Base-by-base conservation (phyloP, 768 basidiomycete genomes). In the Termitomyces sp. region DNA sequence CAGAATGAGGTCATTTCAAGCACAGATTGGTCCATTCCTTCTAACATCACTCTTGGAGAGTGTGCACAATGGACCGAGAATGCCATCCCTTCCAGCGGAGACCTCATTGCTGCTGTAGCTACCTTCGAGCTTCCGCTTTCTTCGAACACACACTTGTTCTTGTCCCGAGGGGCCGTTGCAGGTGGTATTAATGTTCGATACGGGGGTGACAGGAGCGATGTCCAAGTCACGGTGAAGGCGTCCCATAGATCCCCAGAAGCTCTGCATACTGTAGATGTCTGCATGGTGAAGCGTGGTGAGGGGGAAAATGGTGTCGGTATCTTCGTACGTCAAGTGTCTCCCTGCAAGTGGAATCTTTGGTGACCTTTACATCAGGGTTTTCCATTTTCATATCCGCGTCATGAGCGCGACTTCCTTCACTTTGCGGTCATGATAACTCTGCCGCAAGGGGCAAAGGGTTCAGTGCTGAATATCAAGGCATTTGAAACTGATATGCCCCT, bases 401-500 rank as follows among this genome's bases (percentile, higher is more conserved):
- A 13, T 4, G 20, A 43, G 45, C 50, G 57, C 61, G 35, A 58
- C 24, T 13, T 50, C 22, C 53, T 71, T 14, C 50, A 45, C 9
- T 68, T 69, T 54, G 56, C 63, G 26, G 62, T 70, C 16, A 69
- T 66, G 0, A 57, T 71, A 9, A 52, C 61, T 35, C 66, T 73
- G 35, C 70, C 71, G 2, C 55, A 63, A 16, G 51, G 52, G 3
- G 43, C 33, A 3, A 40, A 50, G 22, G 68, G 58, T 7, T 59
- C 58, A 1, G 52, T 69, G 26, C 62, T 80, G 18, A 54, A 62
- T 3, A 66, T 84, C 24, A 74, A 77, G 52, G 67, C 68, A 22
- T 69, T 85, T 30, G 72, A 77, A 56, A 81, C 80, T 1, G 64
- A 72, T 43, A 55, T 80, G 47, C 76, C 77, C 5, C 68, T 72